Conservation (phyloP, 345 rosid genomes). For the Moringa oleifera region DNA sequence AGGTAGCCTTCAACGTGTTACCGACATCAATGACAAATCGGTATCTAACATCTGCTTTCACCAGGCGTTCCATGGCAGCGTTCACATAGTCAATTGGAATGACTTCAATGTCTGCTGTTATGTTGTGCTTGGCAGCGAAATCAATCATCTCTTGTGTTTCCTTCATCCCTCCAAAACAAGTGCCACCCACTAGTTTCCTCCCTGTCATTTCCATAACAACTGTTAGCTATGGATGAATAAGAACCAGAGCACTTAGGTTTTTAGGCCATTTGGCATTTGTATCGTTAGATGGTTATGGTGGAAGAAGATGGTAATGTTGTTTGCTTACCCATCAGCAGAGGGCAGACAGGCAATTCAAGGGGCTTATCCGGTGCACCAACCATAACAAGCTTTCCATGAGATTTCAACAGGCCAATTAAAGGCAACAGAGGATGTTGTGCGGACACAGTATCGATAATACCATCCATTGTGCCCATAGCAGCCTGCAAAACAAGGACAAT, state of each 20-base stretch:
- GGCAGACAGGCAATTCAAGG: slow-evolving; percentile 38
- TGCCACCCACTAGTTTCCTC: slow-evolving; percentile 41
- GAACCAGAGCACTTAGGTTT: too few species aligned
- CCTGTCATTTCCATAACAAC: slow-evolving; percentile 14
- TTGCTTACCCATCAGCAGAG: slow-evolving; percentile 31
- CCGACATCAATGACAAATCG: slow-evolving; percentile 55
- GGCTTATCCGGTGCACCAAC: slow-evolving; percentile 51
- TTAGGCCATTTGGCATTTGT: too few species aligned
- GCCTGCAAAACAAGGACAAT: too few species aligned
- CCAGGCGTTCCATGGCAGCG: slow-evolving; percentile 44
- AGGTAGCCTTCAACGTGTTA: slow-evolving; percentile 32
- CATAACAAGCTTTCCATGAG: slow-evolving; percentile 35
- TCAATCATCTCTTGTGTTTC: slow-evolving; percentile 64
- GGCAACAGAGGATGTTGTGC: slow-evolving; percentile 36
- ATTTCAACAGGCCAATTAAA: slow-evolving; percentile 33
- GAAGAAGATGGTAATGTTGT: too few species aligned
- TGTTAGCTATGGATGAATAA: not conserved
- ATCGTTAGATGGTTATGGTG: too few species aligned
- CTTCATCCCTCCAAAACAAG: slow-evolving; percentile 48
- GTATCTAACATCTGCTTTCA: slow-evolving; percentile 46
- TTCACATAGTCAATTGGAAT: slow-evolving; percentile 52
- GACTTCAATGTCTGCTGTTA: slow-evolving; percentile 50
- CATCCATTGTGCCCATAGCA: slow-evolving; percentile 40
- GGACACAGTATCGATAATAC: slow-evolving; percentile 47
- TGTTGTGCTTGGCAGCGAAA: slow-evolving; percentile 42